These are phyloP conservation scores for Magnaporthiopsis poae DNA, from an alignment of 2,329 filamentous ascomycete genomes.

Conservation along the genomic window DNA sequence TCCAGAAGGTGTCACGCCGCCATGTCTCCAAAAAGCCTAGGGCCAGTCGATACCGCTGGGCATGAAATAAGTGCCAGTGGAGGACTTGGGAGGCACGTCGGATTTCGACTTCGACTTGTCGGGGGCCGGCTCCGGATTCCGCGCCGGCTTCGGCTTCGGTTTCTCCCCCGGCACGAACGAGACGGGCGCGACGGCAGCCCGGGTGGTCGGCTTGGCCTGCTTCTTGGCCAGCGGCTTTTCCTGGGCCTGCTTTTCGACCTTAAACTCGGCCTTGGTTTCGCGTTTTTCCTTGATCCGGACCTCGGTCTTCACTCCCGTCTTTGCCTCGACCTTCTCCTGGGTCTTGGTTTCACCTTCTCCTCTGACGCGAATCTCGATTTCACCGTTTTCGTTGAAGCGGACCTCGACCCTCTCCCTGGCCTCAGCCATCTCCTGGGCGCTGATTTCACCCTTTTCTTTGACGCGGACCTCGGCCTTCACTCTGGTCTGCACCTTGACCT, in stretches of 20 bases:
- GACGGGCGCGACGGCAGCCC: no score
- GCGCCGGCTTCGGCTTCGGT: neutral
- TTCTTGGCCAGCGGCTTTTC: neutral
- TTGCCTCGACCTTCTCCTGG: neutral
- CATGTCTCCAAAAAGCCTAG: neutral
- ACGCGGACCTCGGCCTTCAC: no score
- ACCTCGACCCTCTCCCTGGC: no score
- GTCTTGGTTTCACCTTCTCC: neutral
- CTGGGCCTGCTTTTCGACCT: neutral
- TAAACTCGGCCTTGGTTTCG: neutral
- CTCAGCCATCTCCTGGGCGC: no score
- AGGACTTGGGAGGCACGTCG: neutral
- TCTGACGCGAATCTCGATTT: no score
- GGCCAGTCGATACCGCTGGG: neutral
- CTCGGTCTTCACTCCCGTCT: neutral
- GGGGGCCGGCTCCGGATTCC: neutral
- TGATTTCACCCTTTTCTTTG: no score
- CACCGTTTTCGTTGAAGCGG: no score
- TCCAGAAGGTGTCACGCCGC: no score
- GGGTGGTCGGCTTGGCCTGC: neutral
- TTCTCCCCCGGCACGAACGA: neutral
- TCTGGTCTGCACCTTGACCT: no score
- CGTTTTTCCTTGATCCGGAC: neutral
- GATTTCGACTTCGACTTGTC: neutral
- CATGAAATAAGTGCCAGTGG: neutral